Evolutionary conservation across 176 grass and related monocot species (phyloP), one percentile per base, ranked within the genome.

Genomic region (Phoenix roebelenii): DNA sequence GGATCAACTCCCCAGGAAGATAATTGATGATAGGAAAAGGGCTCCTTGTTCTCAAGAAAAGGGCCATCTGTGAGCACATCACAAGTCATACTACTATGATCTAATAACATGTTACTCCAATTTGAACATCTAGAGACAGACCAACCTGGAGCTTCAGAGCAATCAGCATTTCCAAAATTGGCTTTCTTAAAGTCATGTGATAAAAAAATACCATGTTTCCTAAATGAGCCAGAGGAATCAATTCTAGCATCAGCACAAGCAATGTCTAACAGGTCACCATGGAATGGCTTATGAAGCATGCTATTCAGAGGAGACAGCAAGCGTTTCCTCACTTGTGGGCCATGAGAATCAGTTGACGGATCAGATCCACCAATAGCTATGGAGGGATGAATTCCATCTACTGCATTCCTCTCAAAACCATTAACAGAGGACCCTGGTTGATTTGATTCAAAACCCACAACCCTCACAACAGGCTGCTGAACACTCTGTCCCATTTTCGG

Each of bases 381-480:
- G 59, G 79, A 79, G 66, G 68, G 73, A 76, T 73, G 28, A 52
- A 59, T 85, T 50, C 82, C 67, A 23, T 80, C 69, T 54, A 50
- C 64, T 66, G 64, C 68, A 55, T 66, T 25, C 49, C n/a, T 54
- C 63, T 74, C 80, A 54, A 81, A 65, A 35, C 71, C 69, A 59
- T 44, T 15, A 0, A 51, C 20, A 0, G 69, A 71, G 61, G 17
- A 56, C 5, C 51, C 54, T 23, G 66, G 25, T 18, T 70, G 29
- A 63, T 57, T 55, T 61, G 93, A 83, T 80, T 91, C 76, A 71
- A 97, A 97, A 54, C 93, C 93, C 65, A 91, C 58, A 32, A 97
- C 73, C 49, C 93, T 76, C 77, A 80, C 25, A 61, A 61, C 78
- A 70, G 87, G 82, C 19, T 56, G 67, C 52, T 79, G 87, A 56